These are phyloP conservation scores for Scleromitrula shiraiana DNA, from an alignment of 2,329 filamentous ascomycete species.

Conservation along the genomic window DNA sequence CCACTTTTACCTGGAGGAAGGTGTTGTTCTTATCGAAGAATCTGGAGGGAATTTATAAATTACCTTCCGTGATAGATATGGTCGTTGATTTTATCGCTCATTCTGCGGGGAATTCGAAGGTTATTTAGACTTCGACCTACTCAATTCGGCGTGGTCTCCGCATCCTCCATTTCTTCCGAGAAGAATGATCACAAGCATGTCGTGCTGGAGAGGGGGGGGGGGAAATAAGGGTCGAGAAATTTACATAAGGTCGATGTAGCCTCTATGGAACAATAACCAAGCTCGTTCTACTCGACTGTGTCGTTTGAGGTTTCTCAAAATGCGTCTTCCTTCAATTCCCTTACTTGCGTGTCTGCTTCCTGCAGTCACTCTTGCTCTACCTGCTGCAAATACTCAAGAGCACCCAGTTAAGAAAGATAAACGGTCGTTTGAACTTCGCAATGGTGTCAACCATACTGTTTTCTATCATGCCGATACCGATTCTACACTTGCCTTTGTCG, in stretches of 20 bases:
- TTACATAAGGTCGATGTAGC: neutral
- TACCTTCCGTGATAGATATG: conserved; percentile 3
- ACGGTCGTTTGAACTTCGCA: conserved; percentile 27
- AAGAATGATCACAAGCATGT: neutral
- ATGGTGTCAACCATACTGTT: conserved; percentile 36
- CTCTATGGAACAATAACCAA: neutral
- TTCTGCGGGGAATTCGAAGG: neutral
- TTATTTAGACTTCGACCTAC: neutral
- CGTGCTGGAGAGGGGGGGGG: neutral
- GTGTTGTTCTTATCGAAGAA: conserved; percentile 3
- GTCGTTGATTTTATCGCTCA: neutral
- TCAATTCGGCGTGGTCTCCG: neutral
- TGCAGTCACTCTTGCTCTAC: conserved; percentile 10
- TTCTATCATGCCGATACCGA: conserved; percentile 41
- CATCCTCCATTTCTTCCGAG: neutral
- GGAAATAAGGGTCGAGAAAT: neutral
- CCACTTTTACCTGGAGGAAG: neutral
- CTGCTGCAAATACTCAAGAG: conserved; percentile 5
- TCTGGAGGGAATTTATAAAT: neutral
- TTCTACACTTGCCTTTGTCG: conserved; percentile 39
- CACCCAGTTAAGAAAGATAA: conserved; percentile 21
- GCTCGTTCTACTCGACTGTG: neutral
- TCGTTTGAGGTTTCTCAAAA: neutral
- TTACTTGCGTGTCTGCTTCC: conserved; percentile 12
- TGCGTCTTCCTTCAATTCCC: conserved; percentile 12